A percentile compares a stretch with the other conserved stretches of the same genome.
These are phyloP conservation scores for Phytophthora uliginosa DNA, from an alignment of 352 stramenopile genomes.

Conservation along the genomic window DNA sequence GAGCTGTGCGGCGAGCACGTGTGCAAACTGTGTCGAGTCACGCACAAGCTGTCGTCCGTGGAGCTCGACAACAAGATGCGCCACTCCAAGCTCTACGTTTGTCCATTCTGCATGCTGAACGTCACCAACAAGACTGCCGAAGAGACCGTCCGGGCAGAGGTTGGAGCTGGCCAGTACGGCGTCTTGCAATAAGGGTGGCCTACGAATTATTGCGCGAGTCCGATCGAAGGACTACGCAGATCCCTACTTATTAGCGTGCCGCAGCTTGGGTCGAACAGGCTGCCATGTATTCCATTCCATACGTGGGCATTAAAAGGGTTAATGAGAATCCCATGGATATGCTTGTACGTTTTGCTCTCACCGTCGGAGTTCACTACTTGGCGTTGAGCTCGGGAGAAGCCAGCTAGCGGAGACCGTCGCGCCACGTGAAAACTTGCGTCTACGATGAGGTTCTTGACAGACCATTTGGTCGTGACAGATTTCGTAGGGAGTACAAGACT, in stretches of 20 bases:
- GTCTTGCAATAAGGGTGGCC: constrained; percentile 18
- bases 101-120: constrained; percentile 26
- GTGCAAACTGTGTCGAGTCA: constrained; percentile 34
- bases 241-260: constrained; percentile 27
- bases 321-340: constrained; percentile 14
- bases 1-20: constrained; percentile 35
- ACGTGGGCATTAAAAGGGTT: constrained; percentile 9
- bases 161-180: constrained; percentile 31
- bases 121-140: constrained; percentile 29
- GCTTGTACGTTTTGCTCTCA: neutral
- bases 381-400: too few relatives aligned
- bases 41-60: constrained; percentile 32
- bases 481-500: too few relatives aligned
- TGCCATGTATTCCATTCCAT: constrained; percentile 21
- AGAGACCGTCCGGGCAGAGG: constrained; percentile 27
- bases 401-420: too few relatives aligned
- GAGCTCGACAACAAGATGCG: constrained; percentile 40
- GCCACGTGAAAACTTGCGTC: too few relatives aligned
- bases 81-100: constrained; percentile 30
- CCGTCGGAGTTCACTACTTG: neutral
- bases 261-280: constrained; percentile 10
- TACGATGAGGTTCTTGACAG: too few relatives aligned
- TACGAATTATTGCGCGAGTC: constrained; percentile 19
- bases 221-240: constrained; percentile 29
- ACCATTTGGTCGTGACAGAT: too few relatives aligned